Evolutionary conservation across 176 grass and related monocot species (phyloP).

Genomic region (Eragrostis nindensis): DNA sequence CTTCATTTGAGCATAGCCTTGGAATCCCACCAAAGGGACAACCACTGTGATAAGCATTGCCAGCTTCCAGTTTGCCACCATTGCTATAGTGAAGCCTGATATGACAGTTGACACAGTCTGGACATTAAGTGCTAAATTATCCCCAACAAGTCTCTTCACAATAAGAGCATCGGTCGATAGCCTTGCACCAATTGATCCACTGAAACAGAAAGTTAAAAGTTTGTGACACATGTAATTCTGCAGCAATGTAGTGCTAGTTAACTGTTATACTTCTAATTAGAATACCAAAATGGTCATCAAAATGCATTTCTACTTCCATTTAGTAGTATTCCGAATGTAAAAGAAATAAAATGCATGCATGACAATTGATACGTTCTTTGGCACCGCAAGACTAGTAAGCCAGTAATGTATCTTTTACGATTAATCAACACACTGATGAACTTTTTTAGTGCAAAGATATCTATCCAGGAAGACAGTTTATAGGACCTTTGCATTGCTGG

Average conservation of each 20-base stretch:
- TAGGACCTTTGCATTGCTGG: not conserved
- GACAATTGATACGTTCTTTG: not conserved
- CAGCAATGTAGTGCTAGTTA: slow-evolving; percentile 10
- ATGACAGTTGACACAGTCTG: slow-evolving; percentile 61
- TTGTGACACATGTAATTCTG: not conserved
- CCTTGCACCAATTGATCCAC: slow-evolving; percentile 77
- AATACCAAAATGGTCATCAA: slow-evolving; percentile 4
- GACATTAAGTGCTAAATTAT: slow-evolving; percentile 71
- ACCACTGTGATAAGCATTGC: slow-evolving; percentile 67
- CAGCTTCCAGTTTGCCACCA: slow-evolving; percentile 79
- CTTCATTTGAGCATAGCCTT: slow-evolving; percentile 67
- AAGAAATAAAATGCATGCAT: not conserved
- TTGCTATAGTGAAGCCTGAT: slow-evolving; percentile 70
- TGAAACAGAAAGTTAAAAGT: slow-evolving; percentile 40
- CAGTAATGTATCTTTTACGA: not conserved
- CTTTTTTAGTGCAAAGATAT: not conserved
- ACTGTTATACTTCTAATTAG: slow-evolving; percentile 3
- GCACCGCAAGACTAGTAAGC: not conserved
- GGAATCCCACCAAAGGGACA: slow-evolving; percentile 69
- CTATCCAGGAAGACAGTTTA: not conserved
- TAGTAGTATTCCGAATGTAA: not conserved
- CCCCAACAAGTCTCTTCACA: slow-evolving; percentile 76
- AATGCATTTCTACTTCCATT: not conserved
- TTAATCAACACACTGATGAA: not conserved
- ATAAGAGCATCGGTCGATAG: slow-evolving; percentile 78